Evolutionary conservation across 2,329 filamentous ascomycete genomes (phyloP).

Genomic region (Sporothrix mexicana): DNA sequence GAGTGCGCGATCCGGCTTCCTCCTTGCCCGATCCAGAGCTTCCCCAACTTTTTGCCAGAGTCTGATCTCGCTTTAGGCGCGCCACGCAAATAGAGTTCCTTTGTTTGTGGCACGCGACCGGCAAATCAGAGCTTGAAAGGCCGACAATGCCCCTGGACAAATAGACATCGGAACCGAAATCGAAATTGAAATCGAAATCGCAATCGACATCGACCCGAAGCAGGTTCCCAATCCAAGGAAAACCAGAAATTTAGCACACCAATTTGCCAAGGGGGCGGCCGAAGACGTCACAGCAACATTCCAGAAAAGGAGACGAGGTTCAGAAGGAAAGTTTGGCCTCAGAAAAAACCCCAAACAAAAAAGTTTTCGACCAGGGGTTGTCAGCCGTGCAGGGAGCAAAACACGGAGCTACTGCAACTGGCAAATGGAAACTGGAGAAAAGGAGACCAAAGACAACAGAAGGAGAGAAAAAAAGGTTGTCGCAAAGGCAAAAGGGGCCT

Average conservation of each 20-base stretch:
- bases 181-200: constrained; percentile 1
- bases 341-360: not conserved
- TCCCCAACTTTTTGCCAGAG: constrained; percentile 19
- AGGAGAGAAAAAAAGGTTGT: not conserved
- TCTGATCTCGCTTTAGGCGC: constrained; percentile 22
- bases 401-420: constrained; percentile 23
- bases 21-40: constrained; percentile 17
- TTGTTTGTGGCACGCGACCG: constrained; percentile 14
- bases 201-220: not conserved
- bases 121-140: constrained; percentile 16
- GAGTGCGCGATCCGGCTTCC: constrained; percentile 11
- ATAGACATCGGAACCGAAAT: too few species aligned
- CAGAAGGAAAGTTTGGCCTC: not conserved
- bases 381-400: not conserved
- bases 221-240: not conserved
- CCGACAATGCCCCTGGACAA: too few species aligned
- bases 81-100: not conserved
- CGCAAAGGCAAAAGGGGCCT: not conserved
- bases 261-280: not conserved
- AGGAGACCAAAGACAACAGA: not conserved
- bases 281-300: constrained; percentile 29
- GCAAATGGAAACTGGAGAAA: constrained; percentile 21
- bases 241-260: not conserved
- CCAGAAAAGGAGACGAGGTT: constrained; percentile 3
- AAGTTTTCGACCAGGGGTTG: constrained; percentile 1